Evolutionary conservation across 805 yeast genomes (phyloP), one percentile per base, ranked within the genome.

Genomic region (Wickerhamiella sergipiensis): DNA sequence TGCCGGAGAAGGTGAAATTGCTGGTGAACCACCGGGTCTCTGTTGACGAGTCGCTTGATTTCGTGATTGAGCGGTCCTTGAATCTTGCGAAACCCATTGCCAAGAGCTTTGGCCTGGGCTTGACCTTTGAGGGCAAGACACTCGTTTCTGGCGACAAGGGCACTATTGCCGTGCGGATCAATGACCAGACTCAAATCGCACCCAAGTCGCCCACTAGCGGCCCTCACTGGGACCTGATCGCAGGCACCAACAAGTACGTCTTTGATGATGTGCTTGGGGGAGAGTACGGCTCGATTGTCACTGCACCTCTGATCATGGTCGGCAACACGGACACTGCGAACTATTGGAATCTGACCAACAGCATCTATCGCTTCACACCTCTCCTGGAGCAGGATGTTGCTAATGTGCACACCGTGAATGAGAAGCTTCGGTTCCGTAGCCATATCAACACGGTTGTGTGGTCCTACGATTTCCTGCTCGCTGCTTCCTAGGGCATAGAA

Each of bases 281-380:
- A 8, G 53, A 47, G 18, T 46, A 51, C 15, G 33, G 26, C 17
- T 12, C 38, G 10, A 51, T 46, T 42, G 44, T 22, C 15, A 40
- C 42, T n/a, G 50, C 53, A 6, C 38, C 23, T n/a, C 24, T 36
- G 22, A 59, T 81, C 46, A 74, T 77, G 74, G 70, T 82, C 1
- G 87, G 80, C 19, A 81, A 81, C 65, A 82, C 87, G 9, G 87
- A 82, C 58, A 81, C 87, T 2, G 70, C 71, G 52, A 71, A 74
- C 57, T 82, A 79, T 61, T 80, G 85, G 85, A 64, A 67, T 40
- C 67, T 82, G 54, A 73, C 81, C 1, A 65, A 67, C 38, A 74
- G 80, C 60, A 80, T 82, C 50, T 82, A 71, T 67, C 70, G 87
- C 53, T 78, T 71, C 60, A 71, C 73, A 45, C 83, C 86, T n/a